Conservation (phyloP, 2,329 filamentous ascomycete species). For the Epichloe gansuensis region DNA sequence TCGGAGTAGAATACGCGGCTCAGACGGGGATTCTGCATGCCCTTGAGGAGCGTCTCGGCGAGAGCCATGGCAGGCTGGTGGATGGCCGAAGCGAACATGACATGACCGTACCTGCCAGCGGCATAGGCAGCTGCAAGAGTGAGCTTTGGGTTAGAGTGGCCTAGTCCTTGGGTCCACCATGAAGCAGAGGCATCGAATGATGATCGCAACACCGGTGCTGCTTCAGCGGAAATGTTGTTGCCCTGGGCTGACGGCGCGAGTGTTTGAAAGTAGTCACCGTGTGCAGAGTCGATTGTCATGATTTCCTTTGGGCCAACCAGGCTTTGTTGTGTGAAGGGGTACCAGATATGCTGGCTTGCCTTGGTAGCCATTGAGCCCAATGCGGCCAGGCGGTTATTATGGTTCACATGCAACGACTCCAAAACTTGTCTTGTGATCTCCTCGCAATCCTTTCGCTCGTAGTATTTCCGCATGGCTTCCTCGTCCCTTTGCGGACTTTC, state of each 20-base stretch:
- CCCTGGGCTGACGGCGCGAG: conserved; percentile 3
- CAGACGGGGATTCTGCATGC: conserved; percentile 51
- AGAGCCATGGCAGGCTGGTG: conserved; percentile 65
- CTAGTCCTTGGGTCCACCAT: conserved; percentile 86
- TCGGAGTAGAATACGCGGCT: conserved; percentile 70
- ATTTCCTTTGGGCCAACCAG: conserved; percentile 50
- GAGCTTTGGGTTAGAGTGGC: conserved; percentile 62
- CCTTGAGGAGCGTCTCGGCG: conserved; percentile 49
- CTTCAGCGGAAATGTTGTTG: background rate
- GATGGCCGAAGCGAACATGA: conserved; percentile 76
- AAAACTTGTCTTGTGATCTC: conserved; percentile 33
- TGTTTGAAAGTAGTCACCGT: conserved; percentile 68
- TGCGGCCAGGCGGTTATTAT: conserved; percentile 41
- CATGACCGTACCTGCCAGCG: conserved; percentile 72
- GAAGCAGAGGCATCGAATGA: conserved; percentile 77
- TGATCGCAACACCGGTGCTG: conserved; percentile 24
- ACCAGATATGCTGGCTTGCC: conserved; percentile 63
- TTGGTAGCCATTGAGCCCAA: conserved; percentile 49
- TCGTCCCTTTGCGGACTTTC: conserved; percentile 33
- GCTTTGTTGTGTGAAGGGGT: conserved; percentile 75
- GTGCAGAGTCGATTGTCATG: conserved; percentile 66
- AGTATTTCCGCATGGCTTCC: conserved; percentile 52
- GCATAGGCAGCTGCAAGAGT: conserved; percentile 69
- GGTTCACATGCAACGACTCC: conserved; percentile 37
- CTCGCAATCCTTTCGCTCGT: conserved; percentile 32